Base-by-base conservation (phyloP, 2,329 filamentous ascomycete genomes). In the Arthroderma uncinatum region DNA sequence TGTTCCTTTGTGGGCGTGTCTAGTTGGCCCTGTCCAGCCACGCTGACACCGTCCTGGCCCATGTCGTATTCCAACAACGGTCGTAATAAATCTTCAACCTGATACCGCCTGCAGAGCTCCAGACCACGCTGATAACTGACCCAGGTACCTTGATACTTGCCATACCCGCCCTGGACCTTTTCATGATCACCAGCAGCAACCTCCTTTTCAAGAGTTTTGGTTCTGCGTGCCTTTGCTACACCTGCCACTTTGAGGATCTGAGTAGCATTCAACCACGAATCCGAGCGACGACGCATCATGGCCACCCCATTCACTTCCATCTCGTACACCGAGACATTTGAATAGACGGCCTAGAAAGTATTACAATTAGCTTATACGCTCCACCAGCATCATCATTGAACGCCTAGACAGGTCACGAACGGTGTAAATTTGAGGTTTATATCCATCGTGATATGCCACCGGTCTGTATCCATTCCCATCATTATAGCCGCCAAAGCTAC, bases 141-240 rank as follows among this genome's bases (percentile, higher is more conserved):
- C 93, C 93, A 98, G 1, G 93, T 98, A 57, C 93, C 93, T 76
- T 98, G 93, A 67, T 98, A 98, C 76, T 97, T 97, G 62, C 93
- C 93, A 67, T 98, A 98, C 4, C 93, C 93, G 34, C 93, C 93
- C 70, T 98, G 93, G 2, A 98, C 92, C 73, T 98, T 98, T 71
- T 98, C 93, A 71, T 98, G 92, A 68, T 95, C 89, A 66, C 93
- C 93, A 0, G 87, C 93, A 62, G 95, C 83, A 59, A 98, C 95
- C 72, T 98, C 93, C 73, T 97, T 97, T 71, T 98, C 93, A 54
- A 98, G 79, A 6, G 97, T 94, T 73, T 97, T 97, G 58, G 93
- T 97, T 64, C 93, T 86, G 74, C 95, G 94, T 59, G 92, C 93
- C 75, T 98, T 98, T 69, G 96, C 92, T 60, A 98, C 90, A 54